phyloP scores from a whole-genome alignment of 1,139 yeast species.

The Kodamaea derodonti region DNA sequence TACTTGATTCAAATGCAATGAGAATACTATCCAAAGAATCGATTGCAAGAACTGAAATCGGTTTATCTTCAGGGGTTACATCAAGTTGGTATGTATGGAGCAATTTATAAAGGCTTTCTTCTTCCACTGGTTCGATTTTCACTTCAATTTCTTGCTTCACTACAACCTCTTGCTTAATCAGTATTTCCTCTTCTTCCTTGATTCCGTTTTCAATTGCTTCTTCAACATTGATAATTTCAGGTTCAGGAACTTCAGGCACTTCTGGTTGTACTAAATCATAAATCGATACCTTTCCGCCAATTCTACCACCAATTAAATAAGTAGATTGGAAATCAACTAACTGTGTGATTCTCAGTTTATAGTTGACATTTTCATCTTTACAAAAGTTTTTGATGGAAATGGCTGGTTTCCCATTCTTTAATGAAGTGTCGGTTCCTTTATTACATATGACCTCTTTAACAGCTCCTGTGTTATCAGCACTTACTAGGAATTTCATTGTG shows the following conservation, averaged over 20 bases:
- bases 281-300: constrained; percentile 39
- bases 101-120: constrained; percentile 13
- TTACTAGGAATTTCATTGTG: constrained; percentile 48
- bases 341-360: constrained; percentile 24
- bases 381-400: constrained; percentile 39
- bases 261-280: constrained; percentile 21
- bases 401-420: constrained; percentile 55
- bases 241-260: constrained; percentile 11
- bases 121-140: constrained; percentile 1
- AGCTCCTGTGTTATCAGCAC: constrained; percentile 56
- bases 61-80: constrained; percentile 24
- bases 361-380: constrained; percentile 27
- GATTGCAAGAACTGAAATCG: constrained; percentile 27
- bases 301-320: constrained; percentile 39
- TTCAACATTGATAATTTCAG: constrained; percentile 1
- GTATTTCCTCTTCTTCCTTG: constrained; percentile 13
- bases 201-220: constrained; percentile 11
- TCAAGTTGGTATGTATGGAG: constrained; percentile 27
- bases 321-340: constrained; percentile 27
- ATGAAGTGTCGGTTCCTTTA: constrained; percentile 68
- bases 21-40: constrained; percentile 29
- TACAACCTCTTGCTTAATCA: constrained; percentile 1
- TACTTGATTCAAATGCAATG: constrained; percentile 49
- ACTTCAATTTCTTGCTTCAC: constrained; percentile 4
- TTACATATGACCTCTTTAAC: constrained; percentile 54